Evolutionary conservation across 345 rosid genomes (phyloP), one percentile per base, ranked within the genome.

Genomic region (Barbarea vulgaris): DNA sequence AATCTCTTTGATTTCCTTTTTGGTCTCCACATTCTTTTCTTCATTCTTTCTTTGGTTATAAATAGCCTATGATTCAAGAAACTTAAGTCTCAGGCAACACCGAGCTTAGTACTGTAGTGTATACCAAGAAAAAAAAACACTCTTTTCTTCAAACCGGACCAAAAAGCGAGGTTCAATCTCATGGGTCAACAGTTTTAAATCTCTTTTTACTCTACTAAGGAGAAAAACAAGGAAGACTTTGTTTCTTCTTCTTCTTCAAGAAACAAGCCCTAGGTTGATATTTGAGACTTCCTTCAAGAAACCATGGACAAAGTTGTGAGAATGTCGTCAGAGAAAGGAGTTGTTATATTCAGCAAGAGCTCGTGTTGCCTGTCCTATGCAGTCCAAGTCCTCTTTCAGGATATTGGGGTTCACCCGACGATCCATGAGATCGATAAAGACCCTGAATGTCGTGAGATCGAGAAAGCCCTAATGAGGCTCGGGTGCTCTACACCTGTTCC

Each of bases 331-430:
- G 92, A 88, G 77, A 89, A 83, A 54, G 93, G 93, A 67, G 87
- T 91, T 24, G 90, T 88, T 73, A 85, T 91, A 67, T 87, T 91
- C 90, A 86, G 89, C 82, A 88, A 88, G 84, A 84, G 92, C 83
- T 84, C 97, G 4, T 91, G 92, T 67, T 91, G 97, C 82, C 27
- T 91, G 72, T 82, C 90, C 64, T 87, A 88, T 58, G 89, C 97
- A 2, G 91, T 91, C 78, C 84, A 75, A 74, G 88, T 85, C 53
- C 80, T 91, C 63, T 88, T 91, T 66, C 88, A 82, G 21, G 93
- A 88, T 64, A 85, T 91, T 8, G 90, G 93, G 52, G 89, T 91
- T 52, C 80, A 57, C 39, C 92, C 97, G 0, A 25, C 63, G 19
- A 69, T 88, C 25, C 76, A 83, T 64, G 97, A 91, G 80, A 83